These are phyloP conservation scores for Aspergillus neoniger DNA, from an alignment of 2,329 filamentous ascomycete species.

Conservation along the genomic window DNA sequence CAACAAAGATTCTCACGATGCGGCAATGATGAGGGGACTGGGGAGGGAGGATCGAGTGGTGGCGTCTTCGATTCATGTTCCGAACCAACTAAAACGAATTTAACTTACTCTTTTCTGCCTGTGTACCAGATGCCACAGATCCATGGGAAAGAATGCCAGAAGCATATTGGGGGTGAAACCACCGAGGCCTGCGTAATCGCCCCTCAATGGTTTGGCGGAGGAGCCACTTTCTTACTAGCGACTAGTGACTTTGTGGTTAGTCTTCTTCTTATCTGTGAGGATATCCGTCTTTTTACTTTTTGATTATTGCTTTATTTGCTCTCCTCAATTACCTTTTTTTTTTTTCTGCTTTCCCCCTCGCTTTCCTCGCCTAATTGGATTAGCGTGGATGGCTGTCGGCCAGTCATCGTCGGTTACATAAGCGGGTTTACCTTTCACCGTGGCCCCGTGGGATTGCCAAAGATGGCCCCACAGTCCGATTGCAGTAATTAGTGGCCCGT, in stretches of 20 bases:
- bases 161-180: background rate
- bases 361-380: background rate
- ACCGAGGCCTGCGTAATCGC: conserved; percentile 1
- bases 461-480: background rate
- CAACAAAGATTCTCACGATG: conserved; percentile 1
- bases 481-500: background rate
- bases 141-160: background rate
- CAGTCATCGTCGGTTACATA: background rate
- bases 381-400: background rate
- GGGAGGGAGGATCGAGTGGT: background rate
- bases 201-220: conserved; percentile 1
- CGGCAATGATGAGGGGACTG: background rate
- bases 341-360: background rate
- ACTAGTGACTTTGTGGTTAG: no score
- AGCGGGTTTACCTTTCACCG: background rate
- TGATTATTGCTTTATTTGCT: no score
- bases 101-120: no score
- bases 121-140: background rate
- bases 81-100: background rate
- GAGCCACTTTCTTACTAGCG: background rate
- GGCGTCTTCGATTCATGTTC: background rate
- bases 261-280: background rate
- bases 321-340: background rate
- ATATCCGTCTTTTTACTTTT: background rate
- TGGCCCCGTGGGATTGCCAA: background rate